These are phyloP conservation scores for Cutaneotrichosporon cyanovorans DNA, from an alignment of 1,284 basidiomycete genomes.

Conservation along the genomic window DNA sequence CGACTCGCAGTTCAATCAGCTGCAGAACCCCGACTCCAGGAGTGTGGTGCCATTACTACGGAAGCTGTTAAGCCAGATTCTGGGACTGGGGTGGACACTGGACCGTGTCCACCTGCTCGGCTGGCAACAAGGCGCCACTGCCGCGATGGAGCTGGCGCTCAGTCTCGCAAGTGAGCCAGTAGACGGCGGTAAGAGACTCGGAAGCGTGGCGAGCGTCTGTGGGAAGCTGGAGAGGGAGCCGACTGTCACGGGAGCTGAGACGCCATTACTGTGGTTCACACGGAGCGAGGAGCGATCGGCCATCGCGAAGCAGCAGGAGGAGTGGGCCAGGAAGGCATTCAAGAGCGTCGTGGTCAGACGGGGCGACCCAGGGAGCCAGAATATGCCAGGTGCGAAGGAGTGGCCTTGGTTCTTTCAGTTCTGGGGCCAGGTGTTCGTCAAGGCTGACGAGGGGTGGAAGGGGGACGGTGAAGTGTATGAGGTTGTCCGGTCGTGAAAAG, in stretches of 20 bases:
- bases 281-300: conserved; percentile 48
- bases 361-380: conserved; percentile 46
- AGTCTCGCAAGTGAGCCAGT: conserved; percentile 16
- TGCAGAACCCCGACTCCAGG: conserved; percentile 63
- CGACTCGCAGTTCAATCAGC: conserved; percentile 64
- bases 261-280: conserved; percentile 60
- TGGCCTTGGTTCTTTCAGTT: conserved; percentile 79
- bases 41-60: conserved; percentile 51
- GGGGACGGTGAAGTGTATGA: conserved; percentile 66
- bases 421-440: conserved; percentile 65
- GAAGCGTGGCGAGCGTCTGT: conserved; percentile 52
- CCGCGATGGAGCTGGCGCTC: conserved; percentile 62
- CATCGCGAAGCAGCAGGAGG: conserved; percentile 40
- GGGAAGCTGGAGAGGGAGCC: conserved; percentile 71
- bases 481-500: conserved; percentile 45
- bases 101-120: conserved; percentile 74
- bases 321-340: conserved; percentile 57
- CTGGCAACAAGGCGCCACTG: conserved; percentile 79
- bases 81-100: conserved; percentile 53
- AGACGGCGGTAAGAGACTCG: conserved; percentile 1
- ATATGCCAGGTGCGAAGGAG: conserved; percentile 72
- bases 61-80: conserved; percentile 55
- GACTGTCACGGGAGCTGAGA: conserved; percentile 52
- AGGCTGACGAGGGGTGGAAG: conserved; percentile 46
- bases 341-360: conserved; percentile 48